These are phyloP conservation scores for Penicillium steckii DNA, from an alignment of 495 filamentous ascomycete genomes.

Conservation along the genomic window DNA sequence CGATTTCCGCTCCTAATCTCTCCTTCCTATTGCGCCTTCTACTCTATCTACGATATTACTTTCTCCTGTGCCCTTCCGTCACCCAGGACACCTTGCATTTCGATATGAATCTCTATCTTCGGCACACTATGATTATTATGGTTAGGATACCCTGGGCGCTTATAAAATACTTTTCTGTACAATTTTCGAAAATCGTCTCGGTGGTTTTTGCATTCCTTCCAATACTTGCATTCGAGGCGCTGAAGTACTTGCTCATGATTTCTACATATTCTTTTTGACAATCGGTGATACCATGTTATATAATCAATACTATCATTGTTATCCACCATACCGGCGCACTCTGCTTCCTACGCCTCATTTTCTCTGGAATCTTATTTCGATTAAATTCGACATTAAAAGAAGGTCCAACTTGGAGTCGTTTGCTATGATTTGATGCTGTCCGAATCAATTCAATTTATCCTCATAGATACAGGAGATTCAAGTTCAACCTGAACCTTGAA, in stretches of 20 bases:
- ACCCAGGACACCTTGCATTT: slow-evolving; percentile 1
- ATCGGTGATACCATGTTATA: not conserved
- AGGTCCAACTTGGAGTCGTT: no score
- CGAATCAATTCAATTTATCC: no score
- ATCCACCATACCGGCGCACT: no score
- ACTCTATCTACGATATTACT: not conserved
- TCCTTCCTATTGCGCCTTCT: not conserved
- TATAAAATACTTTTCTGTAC: not conserved
- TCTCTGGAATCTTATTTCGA: no score
- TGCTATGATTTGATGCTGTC: no score
- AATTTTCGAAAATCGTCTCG: not conserved
- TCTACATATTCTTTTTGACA: not conserved
- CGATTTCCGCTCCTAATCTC: slow-evolving; percentile 61
- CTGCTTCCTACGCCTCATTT: no score
- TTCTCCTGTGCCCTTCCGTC: not conserved
- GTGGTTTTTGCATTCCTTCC: not conserved
- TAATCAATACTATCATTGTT: not conserved
- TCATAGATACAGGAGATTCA: no score
- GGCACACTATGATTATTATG: slow-evolving; percentile 1
- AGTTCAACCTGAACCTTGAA: no score
- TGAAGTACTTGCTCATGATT: not conserved
- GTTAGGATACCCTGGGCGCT: not conserved
- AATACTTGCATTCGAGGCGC: not conserved
- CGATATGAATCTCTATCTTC: not conserved
- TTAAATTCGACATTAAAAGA: no score